Base-by-base conservation (phyloP, 139 green algal species). In the Picochlorum costavermella region DNA sequence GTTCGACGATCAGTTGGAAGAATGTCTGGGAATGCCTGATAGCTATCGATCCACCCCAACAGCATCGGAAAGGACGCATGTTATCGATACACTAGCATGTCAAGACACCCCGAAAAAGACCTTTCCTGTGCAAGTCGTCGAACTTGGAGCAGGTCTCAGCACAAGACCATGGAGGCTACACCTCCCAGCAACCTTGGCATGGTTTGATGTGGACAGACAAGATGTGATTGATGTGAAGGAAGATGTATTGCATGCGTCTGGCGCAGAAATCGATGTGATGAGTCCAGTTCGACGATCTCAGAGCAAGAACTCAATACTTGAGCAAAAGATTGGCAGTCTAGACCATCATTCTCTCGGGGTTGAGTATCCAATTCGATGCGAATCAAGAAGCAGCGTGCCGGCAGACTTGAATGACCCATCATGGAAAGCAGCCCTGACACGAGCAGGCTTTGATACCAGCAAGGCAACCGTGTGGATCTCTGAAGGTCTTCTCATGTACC, bases 101-200 rank as follows among this genome's bases (percentile, higher is more conserved):
- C 33, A 40, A 51, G 6, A 51, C 10, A 51, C 46, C 10, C 6
- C 17, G 5, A 20, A 20, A n/a, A 20, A 51, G 4, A 14, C 6
- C 0, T 25, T 51, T 6, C 46, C 46, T 28, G n/a, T 53, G 46
- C 61, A 76, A 30, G 56, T 77, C 16, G 70, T 76, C 12, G 48
- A 70, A n/a, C 49, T 80, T 56, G 76, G 73, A 3, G 71, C 81
- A 2, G 85, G 85, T 8, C 81, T 89, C 74, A 83, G 90, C 69
- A 77, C 74, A 0, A 71, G 83, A 1, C 75, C 85, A 0, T 90
- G 83, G 81, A 74, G 85, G 3, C 69, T 92, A 40, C 26, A 64
- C 28, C 68, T 92, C 26, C 84, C 85, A 2, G 62, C 56, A 5
- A 73, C 57, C 1, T 33, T 87, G 44, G 5, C 16, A 29, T 90